A percentile compares a stretch with the other conserved stretches of the same genome.
phyloP scores from a whole-genome alignment of 2,329 filamentous ascomycete genomes.

The Periglandula ipomoeae region DNA sequence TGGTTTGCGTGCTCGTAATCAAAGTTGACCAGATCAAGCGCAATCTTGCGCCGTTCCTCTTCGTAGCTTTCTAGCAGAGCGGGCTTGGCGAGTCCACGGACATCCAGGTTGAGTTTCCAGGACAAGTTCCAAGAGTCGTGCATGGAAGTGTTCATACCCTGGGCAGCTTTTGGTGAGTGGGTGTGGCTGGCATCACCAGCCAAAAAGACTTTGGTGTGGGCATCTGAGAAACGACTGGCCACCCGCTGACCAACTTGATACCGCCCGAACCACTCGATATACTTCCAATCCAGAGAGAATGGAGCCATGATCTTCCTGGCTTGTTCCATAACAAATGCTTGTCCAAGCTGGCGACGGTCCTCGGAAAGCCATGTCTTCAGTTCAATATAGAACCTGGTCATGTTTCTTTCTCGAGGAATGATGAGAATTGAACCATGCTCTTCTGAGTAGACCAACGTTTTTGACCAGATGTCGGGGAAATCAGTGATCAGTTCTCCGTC shows the following conservation, averaged over 20 bases:
- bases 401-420: constrained; percentile 62
- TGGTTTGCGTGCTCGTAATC: constrained; percentile 49
- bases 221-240: constrained; percentile 58
- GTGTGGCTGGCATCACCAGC: constrained; percentile 64
- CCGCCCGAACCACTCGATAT: constrained; percentile 61
- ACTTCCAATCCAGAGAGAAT: constrained; percentile 47
- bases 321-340: constrained; percentile 62
- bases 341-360: constrained; percentile 33
- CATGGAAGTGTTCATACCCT: constrained; percentile 56
- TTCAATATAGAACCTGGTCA: constrained; percentile 57
- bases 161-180: constrained; percentile 62
- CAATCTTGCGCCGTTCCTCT: constrained; percentile 52
- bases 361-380: constrained; percentile 37
- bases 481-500: constrained; percentile 63
- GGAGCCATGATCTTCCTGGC: constrained; percentile 52
- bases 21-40: constrained; percentile 49
- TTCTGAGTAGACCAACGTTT: constrained; percentile 60
- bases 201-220: constrained; percentile 54
- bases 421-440: constrained; percentile 62
- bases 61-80: constrained; percentile 52
- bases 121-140: constrained; percentile 53
- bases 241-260: constrained; percentile 65
- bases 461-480: constrained; percentile 69
- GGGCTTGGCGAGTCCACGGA: constrained; percentile 45
- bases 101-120: constrained; percentile 43